Base-by-base conservation (phyloP, 208 protist genomes). In the Leptomonas seymouri region DNA sequence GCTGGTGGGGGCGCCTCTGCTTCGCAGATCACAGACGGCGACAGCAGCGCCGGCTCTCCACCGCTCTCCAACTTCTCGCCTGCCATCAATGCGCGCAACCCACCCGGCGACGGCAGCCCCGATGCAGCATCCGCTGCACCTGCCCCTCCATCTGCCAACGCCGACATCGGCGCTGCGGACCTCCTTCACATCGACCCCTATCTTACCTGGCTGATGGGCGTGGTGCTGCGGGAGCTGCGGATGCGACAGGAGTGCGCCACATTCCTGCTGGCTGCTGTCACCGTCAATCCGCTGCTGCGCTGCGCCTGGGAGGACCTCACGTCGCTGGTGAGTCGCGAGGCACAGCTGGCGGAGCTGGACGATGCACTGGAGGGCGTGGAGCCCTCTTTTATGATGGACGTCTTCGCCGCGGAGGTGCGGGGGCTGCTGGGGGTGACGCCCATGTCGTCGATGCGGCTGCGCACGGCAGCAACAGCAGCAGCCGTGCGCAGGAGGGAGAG, bases 241-340 rank as follows among this genome's bases (percentile, higher is more conserved):
- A 81, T 89, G 85, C 78, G 83, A 45, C 87, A 96, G 62, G 87
- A 92, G 74, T 83, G 77, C 65, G 87, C 87, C 48, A 78, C 85
- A 14, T 88, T 87, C 65, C 74, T 93, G 25, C 59, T 92, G 14
- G 84, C 86, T 15, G 78, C 77, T 31, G 59, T 92, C 11, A 78
- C 71, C 14, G 77, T 70, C 44, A 83, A 93, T 59, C 90, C 90
- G 14, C 67, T 96, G 50, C 72, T 96, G 71, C 91, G 84, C 78
- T 89, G 86, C 65, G 87, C 87, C 39, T 96, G 90, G 88, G 76
- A 91, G 62, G 90, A 96, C 72, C 76, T 96, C 34, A 54, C 75
- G 41, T 82, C 77, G 0, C 77, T 91, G 9, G 85, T 93, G 23
- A 89, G 74, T 36, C 75, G 82, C 8, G 87, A 96, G 60, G 61